Percentiles rank a stretch among this genome's conserved stretches.
Conservation (phyloP, 495 filamentous ascomycete genomes). For the Aspergillus bertholletiae region DNA sequence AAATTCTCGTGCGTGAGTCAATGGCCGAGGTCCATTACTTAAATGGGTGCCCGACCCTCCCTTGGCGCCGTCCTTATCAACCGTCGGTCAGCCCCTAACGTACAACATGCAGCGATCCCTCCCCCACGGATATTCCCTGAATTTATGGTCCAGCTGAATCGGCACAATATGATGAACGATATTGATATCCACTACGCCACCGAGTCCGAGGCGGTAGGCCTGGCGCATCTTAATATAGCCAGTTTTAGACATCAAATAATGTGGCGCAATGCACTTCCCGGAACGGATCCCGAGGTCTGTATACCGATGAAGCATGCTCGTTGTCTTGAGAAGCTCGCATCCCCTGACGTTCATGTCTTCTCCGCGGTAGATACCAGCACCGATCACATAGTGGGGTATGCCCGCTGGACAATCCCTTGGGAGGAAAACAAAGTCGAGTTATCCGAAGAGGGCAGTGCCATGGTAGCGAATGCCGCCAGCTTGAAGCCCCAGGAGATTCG, state of each 20-base stretch:
- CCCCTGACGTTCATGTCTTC: conserved; percentile 10
- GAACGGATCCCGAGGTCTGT: neutral
- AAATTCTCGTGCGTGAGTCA: no score
- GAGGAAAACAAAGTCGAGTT: neutral
- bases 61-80: no score
- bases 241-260: conserved; percentile 9
- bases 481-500: conserved; percentile 9
- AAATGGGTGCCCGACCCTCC: no score
- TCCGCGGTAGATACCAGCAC: conserved; percentile 1
- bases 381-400: conserved; percentile 10
- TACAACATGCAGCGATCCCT: no score
- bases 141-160: neutral
- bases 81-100: no score
- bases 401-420: conserved; percentile 14
- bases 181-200: conserved; percentile 14
- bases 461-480: neutral
- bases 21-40: no score
- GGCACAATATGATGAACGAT: neutral
- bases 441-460: neutral
- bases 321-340: conserved; percentile 7
- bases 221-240: conserved; percentile 16
- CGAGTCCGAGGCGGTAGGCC: conserved; percentile 6
- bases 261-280: conserved; percentile 11
- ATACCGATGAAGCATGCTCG: conserved; percentile 9
- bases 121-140: neutral